These are phyloP conservation scores for Geotrichum restrictum DNA, from an alignment of 1,139 yeast species.

Conservation along the genomic window DNA sequence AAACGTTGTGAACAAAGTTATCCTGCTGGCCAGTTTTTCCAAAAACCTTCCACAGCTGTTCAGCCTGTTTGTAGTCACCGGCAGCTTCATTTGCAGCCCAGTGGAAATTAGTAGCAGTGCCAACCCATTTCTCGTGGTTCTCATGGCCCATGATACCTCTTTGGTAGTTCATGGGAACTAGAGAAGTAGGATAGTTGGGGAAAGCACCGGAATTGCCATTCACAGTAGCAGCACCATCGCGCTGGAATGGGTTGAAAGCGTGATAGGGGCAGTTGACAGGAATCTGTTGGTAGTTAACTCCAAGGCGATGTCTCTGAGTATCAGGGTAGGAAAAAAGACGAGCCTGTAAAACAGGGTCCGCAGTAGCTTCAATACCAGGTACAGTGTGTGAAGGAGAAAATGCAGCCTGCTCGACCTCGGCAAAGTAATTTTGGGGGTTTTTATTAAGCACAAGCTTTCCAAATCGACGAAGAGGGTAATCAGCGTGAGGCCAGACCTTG, in stretches of 20 bases:
- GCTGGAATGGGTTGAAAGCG: constrained; percentile 45
- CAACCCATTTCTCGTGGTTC: constrained; percentile 82
- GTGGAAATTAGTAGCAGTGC: constrained; percentile 84
- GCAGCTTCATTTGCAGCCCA: constrained; percentile 62
- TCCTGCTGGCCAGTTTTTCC: constrained; percentile 66
- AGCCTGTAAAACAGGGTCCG: constrained; percentile 83
- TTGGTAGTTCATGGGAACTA: constrained; percentile 50
- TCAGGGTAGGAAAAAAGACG: constrained; percentile 83
- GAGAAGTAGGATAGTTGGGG: constrained; percentile 57
- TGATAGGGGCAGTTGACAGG: constrained; percentile 60
- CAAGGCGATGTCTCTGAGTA: constrained; percentile 69
- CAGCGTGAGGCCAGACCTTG: constrained; percentile 76
- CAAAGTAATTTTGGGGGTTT: constrained; percentile 74
- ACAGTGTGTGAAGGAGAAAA: constrained; percentile 81
- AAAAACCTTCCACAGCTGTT: constrained; percentile 66
- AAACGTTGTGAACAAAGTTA: constrained; percentile 77
- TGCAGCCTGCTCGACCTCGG: constrained; percentile 79
- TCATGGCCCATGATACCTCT: constrained; percentile 43
- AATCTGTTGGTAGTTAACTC: constrained; percentile 65
- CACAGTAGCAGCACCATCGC: constrained; percentile 85
- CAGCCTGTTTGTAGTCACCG: constrained; percentile 66
- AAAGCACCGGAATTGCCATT: constrained; percentile 73
- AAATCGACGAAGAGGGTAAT: constrained; percentile 70
- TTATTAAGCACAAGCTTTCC: constrained; percentile 67
- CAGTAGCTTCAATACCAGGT: constrained; percentile 79